Percentiles rank a stretch among this genome's conserved stretches.
These are phyloP conservation scores for Peniophora sp. DNA, from an alignment of 1,284 basidiomycete genomes.

Conservation along the genomic window DNA sequence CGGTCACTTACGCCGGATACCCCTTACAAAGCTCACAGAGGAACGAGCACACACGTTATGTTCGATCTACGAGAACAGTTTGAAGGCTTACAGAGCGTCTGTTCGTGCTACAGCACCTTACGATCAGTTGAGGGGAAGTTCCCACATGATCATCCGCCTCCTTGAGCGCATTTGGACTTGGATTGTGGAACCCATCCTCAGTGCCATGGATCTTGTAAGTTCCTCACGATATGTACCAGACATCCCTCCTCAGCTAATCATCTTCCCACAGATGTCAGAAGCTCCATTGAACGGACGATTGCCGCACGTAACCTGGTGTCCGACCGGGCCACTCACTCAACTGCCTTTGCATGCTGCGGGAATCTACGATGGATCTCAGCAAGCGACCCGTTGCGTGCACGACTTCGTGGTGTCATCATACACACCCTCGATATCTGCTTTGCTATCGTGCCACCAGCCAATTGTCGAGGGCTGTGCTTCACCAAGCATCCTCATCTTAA, in stretches of 20 bases:
- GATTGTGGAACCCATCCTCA: background rate
- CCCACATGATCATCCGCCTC: background rate
- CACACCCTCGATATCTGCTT: constrained; percentile 11
- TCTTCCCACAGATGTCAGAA: background rate
- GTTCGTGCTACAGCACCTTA: too few species aligned
- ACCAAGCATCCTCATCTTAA: background rate
- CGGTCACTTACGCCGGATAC: too few species aligned
- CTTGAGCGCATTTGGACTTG: background rate
- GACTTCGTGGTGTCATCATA: constrained; percentile 17
- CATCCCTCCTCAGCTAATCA: too few species aligned
- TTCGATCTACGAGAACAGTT: too few species aligned
- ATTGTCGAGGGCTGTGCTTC: background rate
- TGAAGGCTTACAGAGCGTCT: too few species aligned
- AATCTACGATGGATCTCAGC: constrained; percentile 4
- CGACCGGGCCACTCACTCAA: constrained; percentile 14
- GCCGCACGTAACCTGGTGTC: constrained; percentile 15
- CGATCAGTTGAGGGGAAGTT: too few species aligned
- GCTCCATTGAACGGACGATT: background rate
- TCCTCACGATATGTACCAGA: background rate
- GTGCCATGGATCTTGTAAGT: background rate
- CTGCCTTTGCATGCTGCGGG: constrained; percentile 18
- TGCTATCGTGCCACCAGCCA: background rate
- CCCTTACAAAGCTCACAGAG: too few species aligned
- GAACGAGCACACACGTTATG: too few species aligned
- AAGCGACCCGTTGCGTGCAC: background rate